Evolutionary conservation across 768 basidiomycete species (phyloP), one percentile per base, ranked within the genome.

Genomic region (Filobasidium wieringae): DNA sequence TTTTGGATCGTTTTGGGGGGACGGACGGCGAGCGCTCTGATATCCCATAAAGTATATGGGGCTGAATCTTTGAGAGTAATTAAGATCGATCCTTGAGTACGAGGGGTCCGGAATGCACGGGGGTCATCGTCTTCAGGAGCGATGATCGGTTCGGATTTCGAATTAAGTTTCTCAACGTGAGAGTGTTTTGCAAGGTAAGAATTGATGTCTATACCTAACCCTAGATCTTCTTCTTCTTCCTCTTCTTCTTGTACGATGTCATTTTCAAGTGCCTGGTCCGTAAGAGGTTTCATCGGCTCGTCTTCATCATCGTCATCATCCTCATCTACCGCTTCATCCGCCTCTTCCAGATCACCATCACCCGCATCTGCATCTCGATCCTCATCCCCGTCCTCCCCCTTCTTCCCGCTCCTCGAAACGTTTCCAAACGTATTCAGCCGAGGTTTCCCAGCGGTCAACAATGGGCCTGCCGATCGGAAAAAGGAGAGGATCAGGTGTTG

Each of bases 1-100:
- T 15, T 78, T 75, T 15, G 83, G 83, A n/a, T 86, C 85, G 41
- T 78, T 79, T 72, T 87, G 84, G 27, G 91, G 82, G 40, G 93
- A 71, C 53, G 63, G 5, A 66, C 71, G 15, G 69, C 70, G 30
- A 73, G 65, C 29, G 62, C 63, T 0, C 62, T 55, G 39, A 77
- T 75, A 49, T 66, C 85, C 91, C 93, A 97, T 51, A 82, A 74
- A 1, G 86, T 89, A 69, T 97, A 97, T 2, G 93, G 93, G 0
- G 80, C 66, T 24, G 86, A 84, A 68, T 93, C 88, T 47, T 91
- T 80, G 49, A 96, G 76, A 0, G 93, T 96, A 32, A 97, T 79
- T 31, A 96, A 79, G 27, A 95, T 71, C 0, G 86, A 86, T 1
- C 92, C 92, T 65, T 86, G 75, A 31, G 60, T 63, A 0, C 63